Conservation (phyloP, 192 early-diverging fungal genomes). For the Mortierella alpina region DNA sequence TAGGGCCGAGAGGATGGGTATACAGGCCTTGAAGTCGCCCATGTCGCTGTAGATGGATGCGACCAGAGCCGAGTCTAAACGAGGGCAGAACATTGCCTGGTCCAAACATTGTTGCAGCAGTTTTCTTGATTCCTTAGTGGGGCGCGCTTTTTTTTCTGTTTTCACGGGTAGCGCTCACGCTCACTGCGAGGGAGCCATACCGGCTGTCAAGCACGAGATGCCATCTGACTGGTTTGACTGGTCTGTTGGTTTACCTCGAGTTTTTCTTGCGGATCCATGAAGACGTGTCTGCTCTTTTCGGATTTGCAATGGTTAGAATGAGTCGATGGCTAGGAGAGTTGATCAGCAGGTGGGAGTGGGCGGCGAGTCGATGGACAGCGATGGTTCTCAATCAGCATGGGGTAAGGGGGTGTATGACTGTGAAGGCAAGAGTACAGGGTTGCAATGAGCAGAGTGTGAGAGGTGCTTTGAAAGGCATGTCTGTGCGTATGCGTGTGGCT, state of each 20-base stretch:
- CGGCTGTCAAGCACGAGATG: background rate
- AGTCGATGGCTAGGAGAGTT: no score
- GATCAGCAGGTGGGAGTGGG: no score
- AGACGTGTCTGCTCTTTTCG: no score
- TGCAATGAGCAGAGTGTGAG: no score
- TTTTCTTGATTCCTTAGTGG: background rate
- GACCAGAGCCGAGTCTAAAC: slow-evolving; percentile 48
- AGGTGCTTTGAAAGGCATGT: no score
- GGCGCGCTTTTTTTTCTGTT: background rate
- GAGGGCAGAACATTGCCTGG: slow-evolving; percentile 54
- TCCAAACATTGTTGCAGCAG: background rate
- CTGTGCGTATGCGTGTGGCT: no score
- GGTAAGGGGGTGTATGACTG: no score
- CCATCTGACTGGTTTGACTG: background rate
- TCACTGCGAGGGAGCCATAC: background rate
- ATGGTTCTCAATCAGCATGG: no score
- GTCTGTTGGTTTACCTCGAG: slow-evolving; percentile 25
- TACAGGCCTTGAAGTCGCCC: slow-evolving; percentile 32
- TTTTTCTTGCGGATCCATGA: slow-evolving; percentile 51
- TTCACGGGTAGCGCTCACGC: background rate
- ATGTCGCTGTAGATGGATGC: slow-evolving; percentile 46
- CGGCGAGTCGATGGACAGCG: no score
- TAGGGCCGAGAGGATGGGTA: slow-evolving; percentile 35
- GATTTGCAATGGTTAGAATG: no score
- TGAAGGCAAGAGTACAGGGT: no score